Conservation (phyloP, 768 basidiomycete genomes). For the Boletus sp. region DNA sequence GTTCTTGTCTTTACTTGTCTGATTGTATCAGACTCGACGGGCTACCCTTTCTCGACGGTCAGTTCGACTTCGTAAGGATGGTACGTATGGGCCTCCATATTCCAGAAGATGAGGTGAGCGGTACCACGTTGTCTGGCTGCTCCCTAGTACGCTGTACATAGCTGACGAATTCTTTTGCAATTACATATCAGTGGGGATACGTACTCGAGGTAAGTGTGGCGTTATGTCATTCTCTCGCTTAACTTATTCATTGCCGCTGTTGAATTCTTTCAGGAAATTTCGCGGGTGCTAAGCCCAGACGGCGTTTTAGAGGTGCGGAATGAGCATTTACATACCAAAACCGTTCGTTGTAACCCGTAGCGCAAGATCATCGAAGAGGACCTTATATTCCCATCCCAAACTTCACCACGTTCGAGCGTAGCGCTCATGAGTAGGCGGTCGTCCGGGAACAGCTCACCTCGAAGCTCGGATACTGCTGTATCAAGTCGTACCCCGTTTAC, state of each 20-base stretch:
- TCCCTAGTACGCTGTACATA: constrained; percentile 1
- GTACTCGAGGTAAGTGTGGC: constrained; percentile 52
- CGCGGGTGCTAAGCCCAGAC: constrained; percentile 60
- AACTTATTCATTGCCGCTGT: constrained; percentile 11
- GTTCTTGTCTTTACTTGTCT: constrained; percentile 5
- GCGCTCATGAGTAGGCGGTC: constrained; percentile 12
- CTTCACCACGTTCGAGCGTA: constrained; percentile 3
- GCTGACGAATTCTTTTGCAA: constrained; percentile 18
- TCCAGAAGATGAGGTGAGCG: constrained; percentile 64
- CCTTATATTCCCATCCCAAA: constrained; percentile 57
- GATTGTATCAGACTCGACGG: constrained; percentile 51
- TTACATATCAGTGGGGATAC: constrained; percentile 57
- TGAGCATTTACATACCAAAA: not conserved
- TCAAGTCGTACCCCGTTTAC: constrained; percentile 17
- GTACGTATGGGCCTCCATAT: constrained; percentile 62
- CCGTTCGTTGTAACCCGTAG: constrained; percentile 5
- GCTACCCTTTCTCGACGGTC: constrained; percentile 52
- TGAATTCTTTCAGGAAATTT: constrained; percentile 49
- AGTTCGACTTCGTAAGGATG: constrained; percentile 68
- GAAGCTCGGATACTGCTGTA: constrained; percentile 29
- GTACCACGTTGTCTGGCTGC: not conserved
- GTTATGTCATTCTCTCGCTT: constrained; percentile 11
- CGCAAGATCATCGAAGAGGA: constrained; percentile 72
- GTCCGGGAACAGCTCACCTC: constrained; percentile 21
- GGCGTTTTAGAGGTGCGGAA: constrained; percentile 59